Conservation (phyloP, 2,329 filamentous ascomycete genomes). For the Blumeria hordei region DNA sequence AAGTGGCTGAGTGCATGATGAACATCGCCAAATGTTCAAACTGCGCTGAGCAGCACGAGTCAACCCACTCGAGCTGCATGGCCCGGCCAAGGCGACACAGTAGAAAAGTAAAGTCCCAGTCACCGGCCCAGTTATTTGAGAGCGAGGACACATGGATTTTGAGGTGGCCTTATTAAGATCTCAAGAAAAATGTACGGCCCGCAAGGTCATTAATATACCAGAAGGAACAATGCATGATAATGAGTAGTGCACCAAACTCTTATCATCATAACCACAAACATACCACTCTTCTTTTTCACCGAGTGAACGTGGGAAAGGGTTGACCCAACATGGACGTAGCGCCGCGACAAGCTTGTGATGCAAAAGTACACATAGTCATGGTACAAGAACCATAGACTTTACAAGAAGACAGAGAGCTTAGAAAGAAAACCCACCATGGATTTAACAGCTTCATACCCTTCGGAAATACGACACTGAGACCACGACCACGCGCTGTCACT, state of each 20-base stretch:
- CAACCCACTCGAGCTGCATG: background rate
- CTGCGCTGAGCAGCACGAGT: no score
- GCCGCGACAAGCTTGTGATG: no score
- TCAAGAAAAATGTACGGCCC: background rate
- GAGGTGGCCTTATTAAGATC: background rate
- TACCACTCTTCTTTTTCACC: background rate
- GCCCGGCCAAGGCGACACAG: background rate
- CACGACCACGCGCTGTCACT: background rate
- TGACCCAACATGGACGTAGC: background rate
- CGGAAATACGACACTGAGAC: background rate
- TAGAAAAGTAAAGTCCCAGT: background rate
- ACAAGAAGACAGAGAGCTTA: background rate
- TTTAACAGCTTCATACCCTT: no score
- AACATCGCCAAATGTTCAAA: no score
- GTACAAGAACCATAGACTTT: background rate
- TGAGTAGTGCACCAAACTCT: background rate
- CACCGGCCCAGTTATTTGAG: background rate
- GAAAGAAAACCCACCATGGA: background rate
- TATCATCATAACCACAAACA: background rate
- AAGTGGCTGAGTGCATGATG: no score
- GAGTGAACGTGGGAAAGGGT: background rate
- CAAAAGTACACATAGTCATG: background rate
- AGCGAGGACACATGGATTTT: background rate
- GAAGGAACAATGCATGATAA: background rate
- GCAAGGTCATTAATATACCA: background rate